Conservation (phyloP, 129 eudicot genomes). For the Apium graveolens region DNA sequence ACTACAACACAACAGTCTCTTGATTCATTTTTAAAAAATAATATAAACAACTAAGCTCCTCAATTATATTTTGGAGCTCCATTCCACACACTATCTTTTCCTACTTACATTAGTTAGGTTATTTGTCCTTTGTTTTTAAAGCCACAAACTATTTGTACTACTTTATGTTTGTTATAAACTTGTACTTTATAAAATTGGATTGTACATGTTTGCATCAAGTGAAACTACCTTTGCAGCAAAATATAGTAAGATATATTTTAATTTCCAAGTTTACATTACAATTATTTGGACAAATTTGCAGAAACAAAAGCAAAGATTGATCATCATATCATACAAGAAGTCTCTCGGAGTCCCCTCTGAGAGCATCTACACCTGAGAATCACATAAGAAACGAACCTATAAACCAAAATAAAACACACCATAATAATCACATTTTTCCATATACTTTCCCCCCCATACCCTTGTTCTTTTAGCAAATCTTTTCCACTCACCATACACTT, state of each 20-base stretch:
- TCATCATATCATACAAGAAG: slow-evolving; percentile 20
- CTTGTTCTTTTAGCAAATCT: slow-evolving; percentile 71
- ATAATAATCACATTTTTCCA: slow-evolving; percentile 88
- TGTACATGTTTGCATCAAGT: no score
- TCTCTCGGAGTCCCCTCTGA: slow-evolving; percentile 45
- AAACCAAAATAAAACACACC: slow-evolving; percentile 73
- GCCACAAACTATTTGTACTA: no score
- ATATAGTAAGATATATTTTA: neutral
- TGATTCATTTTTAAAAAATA: no score
- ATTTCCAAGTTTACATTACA: slow-evolving; percentile 9
- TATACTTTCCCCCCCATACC: slow-evolving; percentile 50
- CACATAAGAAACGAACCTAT: slow-evolving; percentile 84
- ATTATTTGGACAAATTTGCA: neutral
- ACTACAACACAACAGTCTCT: no score
- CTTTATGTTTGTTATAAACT: no score
- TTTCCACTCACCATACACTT: slow-evolving; percentile 67
- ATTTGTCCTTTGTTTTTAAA: no score
- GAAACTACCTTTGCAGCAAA: no score
- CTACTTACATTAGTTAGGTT: no score
- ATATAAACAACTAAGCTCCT: no score
- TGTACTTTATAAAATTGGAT: no score
- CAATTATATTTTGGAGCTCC: no score
- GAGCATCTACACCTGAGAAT: slow-evolving; percentile 87
- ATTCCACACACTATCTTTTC: no score
- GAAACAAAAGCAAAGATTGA: slow-evolving; percentile 8